Evolutionary conservation across 352 stramenopile genomes (phyloP).

Genomic region (Phytophthora nicotianae): DNA sequence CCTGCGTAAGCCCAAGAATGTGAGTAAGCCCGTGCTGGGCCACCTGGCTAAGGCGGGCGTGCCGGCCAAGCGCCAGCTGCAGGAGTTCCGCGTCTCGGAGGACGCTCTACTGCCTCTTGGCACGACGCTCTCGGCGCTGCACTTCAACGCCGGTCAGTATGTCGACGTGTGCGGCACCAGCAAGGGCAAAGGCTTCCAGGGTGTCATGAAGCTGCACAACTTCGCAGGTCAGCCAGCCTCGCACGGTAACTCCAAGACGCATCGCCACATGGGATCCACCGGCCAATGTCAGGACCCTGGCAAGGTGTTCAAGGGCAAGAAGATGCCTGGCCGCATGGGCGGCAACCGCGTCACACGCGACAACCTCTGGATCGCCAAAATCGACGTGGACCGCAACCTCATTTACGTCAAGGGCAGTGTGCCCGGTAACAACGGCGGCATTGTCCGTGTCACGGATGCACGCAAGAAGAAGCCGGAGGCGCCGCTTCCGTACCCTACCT

Average conservation of each 20-base stretch:
- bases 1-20: slow-evolving; percentile 95
- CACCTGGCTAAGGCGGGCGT: slow-evolving; percentile 94
- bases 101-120: slow-evolving; percentile 89
- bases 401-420: slow-evolving; percentile 94
- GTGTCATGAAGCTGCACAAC: slow-evolving; percentile 98
- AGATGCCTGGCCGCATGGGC: slow-evolving; percentile 99
- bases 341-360: slow-evolving; percentile 94
- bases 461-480: slow-evolving; percentile 80
- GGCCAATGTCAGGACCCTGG: slow-evolving; percentile 98
- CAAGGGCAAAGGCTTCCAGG: slow-evolving; percentile 92
- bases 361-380: slow-evolving; percentile 94
- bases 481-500: slow-evolving; percentile 85
- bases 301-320: slow-evolving; percentile 99
- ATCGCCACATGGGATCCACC: slow-evolving; percentile 96
- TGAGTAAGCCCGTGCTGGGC: slow-evolving; percentile 92
- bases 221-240: slow-evolving; percentile 97
- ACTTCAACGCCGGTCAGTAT: slow-evolving; percentile 98
- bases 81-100: slow-evolving; percentile 95
- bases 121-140: slow-evolving; percentile 93
- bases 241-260: slow-evolving; percentile 98
- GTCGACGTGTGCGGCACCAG: slow-evolving; percentile 97
- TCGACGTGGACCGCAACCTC: slow-evolving; percentile 93
- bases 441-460: slow-evolving; percentile 86
- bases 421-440: slow-evolving; percentile 89
- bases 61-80: slow-evolving; percentile 93